Base-by-base conservation (phyloP, 1,284 basidiomycete species). In the Chiua sp. region DNA sequence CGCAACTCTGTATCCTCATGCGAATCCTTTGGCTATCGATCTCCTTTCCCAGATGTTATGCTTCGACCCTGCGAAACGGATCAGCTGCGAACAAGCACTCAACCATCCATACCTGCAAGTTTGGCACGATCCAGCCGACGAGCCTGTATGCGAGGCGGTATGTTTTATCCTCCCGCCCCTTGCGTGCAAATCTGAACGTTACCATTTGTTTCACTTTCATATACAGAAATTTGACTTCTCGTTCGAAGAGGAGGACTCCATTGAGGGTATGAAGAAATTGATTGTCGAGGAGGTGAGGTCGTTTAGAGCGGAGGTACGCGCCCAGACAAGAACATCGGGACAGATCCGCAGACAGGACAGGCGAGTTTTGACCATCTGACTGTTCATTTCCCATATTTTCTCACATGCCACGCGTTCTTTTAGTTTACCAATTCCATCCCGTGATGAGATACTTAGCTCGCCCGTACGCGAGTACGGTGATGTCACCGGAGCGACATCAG, bases 221-320 rank as follows among this genome's bases (percentile, higher is more conserved):
- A 35, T 52, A 35, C 65, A 94, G 88, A 90, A 92, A 78, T 98
- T 99, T 69, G 96, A 99, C 78, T 99, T 99, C 73, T 85, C 89
- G n/a, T 99, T 99, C 67, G 98, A 99, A 78, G 90, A 91, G 63
- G 97, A 98, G 76, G 97, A 99, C 65, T 89, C 90, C 56, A 96
- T 96, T 61, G 94, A 98, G 57, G 98, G 98, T 26, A 99, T 99
- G 98, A 94, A 97, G 78, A 87, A 87, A 65, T 78, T 99, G 69
- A 99, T 99, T 68, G 87, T 98, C 16, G 88, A 97, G 44, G 97
- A 99, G 78, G 96, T 98, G 44, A 89, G 88, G 62, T 77, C 82
- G n/a, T 98, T 98, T 85, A 86, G 95, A 37, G 83, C 87, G 22
- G 90, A 95, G 71, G 95, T 98, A 4, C 85, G 95, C 54, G 81